Percentiles rank a stretch among this genome's conserved stretches.
phyloP scores from a whole-genome alignment of 2,329 filamentous ascomycete species.

The Neonectria neomacrospora region DNA sequence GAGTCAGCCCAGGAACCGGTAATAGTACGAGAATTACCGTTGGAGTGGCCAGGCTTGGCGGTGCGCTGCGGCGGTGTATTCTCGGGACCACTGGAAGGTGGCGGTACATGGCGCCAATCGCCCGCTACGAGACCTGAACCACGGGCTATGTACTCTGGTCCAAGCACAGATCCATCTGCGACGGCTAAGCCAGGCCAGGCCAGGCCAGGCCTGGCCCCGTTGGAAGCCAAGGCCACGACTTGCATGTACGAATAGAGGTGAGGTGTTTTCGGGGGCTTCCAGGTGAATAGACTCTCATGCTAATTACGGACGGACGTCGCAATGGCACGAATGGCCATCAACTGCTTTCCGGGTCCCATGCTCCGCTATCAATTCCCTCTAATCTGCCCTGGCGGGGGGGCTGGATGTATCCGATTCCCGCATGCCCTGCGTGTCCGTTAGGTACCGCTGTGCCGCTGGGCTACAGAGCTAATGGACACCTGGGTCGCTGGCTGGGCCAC shows the following conservation, averaged over 20 bases:
- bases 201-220: no score
- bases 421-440: background rate
- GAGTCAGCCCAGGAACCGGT: background rate
- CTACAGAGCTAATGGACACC: conserved; percentile 12
- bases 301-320: background rate
- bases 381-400: background rate
- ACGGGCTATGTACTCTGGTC: background rate
- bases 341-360: no score
- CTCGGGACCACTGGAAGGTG: conserved; percentile 15
- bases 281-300: no score
- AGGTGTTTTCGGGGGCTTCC: background rate
- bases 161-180: conserved; percentile 8
- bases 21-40: conserved; percentile 26
- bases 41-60: conserved; percentile 24
- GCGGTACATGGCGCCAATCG: conserved; percentile 10
- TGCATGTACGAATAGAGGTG: background rate
- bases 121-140: conserved; percentile 6
- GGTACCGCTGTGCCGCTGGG: conserved; percentile 17
- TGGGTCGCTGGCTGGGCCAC: conserved; percentile 8
- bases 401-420: no score
- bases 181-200: conserved; percentile 14
- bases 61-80: conserved; percentile 20
- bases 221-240: background rate
- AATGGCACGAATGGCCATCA: background rate
- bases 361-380: background rate